A percentile compares a stretch with the other conserved stretches of the same genome.
phyloP scores from a whole-genome alignment of 768 basidiomycete genomes.

The Rhodotorula babjevae region DNA sequence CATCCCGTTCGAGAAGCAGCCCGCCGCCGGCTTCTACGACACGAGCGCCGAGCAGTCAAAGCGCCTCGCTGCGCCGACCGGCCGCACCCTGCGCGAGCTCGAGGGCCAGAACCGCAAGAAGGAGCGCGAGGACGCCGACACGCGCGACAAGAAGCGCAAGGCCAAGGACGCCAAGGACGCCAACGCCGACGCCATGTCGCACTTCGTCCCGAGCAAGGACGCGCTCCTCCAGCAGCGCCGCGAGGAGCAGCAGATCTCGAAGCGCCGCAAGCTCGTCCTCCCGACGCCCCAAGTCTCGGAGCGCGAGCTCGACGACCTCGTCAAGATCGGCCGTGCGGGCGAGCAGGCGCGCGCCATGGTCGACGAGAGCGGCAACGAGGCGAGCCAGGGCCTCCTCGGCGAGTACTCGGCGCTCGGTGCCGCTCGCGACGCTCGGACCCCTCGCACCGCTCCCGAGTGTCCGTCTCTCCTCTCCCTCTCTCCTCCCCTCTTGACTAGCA shows the following conservation, averaged over 20 bases:
- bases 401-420: constrained; percentile 86
- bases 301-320: constrained; percentile 90
- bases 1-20: constrained; percentile 96
- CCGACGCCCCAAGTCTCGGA: constrained; percentile 92
- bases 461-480: constrained; percentile 47
- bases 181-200: constrained; percentile 61
- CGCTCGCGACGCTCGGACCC: constrained; percentile 88
- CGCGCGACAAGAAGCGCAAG: constrained; percentile 79
- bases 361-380: constrained; percentile 64
- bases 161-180: constrained; percentile 56
- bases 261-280: constrained; percentile 73
- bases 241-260: constrained; percentile 90
- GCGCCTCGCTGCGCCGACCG: constrained; percentile 63
- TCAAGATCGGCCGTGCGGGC: constrained; percentile 91
- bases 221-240: constrained; percentile 69
- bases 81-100: constrained; percentile 41
- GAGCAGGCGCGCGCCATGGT: constrained; percentile 84
- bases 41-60: constrained; percentile 88
- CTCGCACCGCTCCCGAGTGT: constrained; percentile 90
- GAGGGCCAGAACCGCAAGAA: constrained; percentile 77
- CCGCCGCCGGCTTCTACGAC: constrained; percentile 94
- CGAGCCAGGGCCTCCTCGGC: constrained; percentile 76
- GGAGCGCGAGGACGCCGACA: constrained; percentile 87
- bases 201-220: constrained; percentile 93
- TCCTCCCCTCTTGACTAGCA: not conserved